Conservation (phyloP, 1,284 basidiomycete genomes). For the Hymenochaete sp. region DNA sequence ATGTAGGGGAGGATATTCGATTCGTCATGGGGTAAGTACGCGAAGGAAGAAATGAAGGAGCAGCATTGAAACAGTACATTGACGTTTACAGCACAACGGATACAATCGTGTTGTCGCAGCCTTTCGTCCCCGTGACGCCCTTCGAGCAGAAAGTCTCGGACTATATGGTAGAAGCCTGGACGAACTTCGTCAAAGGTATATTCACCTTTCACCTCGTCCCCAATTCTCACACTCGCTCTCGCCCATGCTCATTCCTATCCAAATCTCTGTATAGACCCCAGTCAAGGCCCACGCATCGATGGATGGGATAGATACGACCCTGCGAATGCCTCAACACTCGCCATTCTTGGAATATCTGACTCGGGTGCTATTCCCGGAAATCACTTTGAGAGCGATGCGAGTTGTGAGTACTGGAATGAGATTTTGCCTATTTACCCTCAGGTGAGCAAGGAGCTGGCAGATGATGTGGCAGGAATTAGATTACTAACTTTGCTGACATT, state of each 20-base stretch:
- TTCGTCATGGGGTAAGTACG: constrained; percentile 33
- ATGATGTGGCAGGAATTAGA: too few species aligned
- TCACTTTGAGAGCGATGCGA: constrained; percentile 20
- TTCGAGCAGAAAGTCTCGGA: constrained; percentile 32
- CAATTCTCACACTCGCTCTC: background rate
- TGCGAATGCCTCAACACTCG: constrained; percentile 21
- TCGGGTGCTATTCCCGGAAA: constrained; percentile 22
- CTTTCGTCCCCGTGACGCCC: constrained; percentile 29
- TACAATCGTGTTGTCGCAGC: constrained; percentile 21
- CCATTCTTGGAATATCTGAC: constrained; percentile 23
- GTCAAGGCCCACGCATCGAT: constrained; percentile 23
- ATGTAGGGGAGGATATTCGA: constrained; percentile 29
- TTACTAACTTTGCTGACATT: too few species aligned
- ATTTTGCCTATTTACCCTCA: constrained; percentile 25
- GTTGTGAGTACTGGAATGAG: constrained; percentile 26
- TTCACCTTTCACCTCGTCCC: background rate
- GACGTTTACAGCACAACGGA: constrained; percentile 15
- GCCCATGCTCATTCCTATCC: background rate
- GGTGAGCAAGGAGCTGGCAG: constrained; percentile 15
- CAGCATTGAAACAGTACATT: background rate
- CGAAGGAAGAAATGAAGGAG: background rate
- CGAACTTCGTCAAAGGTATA: constrained; percentile 38
- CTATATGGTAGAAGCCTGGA: constrained; percentile 38
- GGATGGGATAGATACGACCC: constrained; percentile 25
- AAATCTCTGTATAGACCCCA: constrained; percentile 21